These are phyloP conservation scores for Aspergillus eucalypticola DNA, from an alignment of 2,329 filamentous ascomycete genomes.

Conservation along the genomic window DNA sequence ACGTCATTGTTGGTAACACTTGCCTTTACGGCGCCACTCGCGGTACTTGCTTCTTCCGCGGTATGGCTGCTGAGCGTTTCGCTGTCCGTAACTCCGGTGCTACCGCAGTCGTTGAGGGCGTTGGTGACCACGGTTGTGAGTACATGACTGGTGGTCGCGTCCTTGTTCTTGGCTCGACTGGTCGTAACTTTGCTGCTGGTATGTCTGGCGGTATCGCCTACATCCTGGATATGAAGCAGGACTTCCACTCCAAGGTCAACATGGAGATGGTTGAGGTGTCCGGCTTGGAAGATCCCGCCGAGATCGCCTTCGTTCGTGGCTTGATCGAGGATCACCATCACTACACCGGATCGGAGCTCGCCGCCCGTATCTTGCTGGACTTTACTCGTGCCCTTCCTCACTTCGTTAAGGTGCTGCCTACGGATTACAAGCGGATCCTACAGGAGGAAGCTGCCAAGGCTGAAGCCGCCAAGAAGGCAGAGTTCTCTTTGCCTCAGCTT, in stretches of 20 bases:
- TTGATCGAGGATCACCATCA: slow-evolving; percentile 96
- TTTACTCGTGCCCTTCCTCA: slow-evolving; percentile 87
- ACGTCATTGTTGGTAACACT: slow-evolving; percentile 88
- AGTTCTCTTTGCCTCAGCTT: slow-evolving; percentile 77
- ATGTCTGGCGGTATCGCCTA: slow-evolving; percentile 99
- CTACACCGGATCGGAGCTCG: slow-evolving; percentile 94
- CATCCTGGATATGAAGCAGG: slow-evolving; percentile 82
- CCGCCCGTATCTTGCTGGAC: slow-evolving; percentile 89
- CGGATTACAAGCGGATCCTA: slow-evolving; percentile 93
- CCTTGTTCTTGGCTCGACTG: slow-evolving; percentile 81
- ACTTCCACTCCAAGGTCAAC: slow-evolving; percentile 93
- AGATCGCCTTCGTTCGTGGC: slow-evolving; percentile 87
- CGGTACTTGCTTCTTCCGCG: slow-evolving; percentile 94
- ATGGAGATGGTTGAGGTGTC: slow-evolving; percentile 95
- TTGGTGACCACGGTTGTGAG: slow-evolving; percentile 95
- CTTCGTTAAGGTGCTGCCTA: slow-evolving; percentile 90
- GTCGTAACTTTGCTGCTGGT: slow-evolving; percentile 95
- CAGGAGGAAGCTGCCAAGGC: slow-evolving; percentile 82
- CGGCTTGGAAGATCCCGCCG: slow-evolving; percentile 76
- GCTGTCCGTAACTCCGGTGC: slow-evolving; percentile 95
- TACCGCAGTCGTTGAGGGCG: slow-evolving; percentile 91
- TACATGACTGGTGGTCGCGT: slow-evolving; percentile 98
- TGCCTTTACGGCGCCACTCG: slow-evolving; percentile 92
- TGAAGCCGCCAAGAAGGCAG: slow-evolving; percentile 78
- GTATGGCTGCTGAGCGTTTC: slow-evolving; percentile 93